Evolutionary conservation across 176 grass and related monocot genomes (phyloP).

Genomic region (Juncus effusus): DNA sequence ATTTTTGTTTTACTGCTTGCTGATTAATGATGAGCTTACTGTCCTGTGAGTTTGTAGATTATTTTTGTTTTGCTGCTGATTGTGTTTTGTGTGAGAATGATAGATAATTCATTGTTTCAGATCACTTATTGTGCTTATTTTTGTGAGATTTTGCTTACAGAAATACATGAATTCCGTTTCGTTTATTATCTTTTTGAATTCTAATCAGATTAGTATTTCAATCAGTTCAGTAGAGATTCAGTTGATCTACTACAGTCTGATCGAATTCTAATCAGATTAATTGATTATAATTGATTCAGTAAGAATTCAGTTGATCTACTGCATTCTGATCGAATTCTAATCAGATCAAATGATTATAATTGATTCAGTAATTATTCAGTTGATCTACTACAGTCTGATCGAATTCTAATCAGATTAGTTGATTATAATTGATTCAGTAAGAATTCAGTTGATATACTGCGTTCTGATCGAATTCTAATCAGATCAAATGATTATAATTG

Average conservation of each 20-base stretch:
- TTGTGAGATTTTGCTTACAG: too few relatives aligned
- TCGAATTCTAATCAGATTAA: too few relatives aligned
- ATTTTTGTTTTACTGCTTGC: background rate
- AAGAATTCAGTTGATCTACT: background rate
- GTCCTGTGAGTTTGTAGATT: slow-evolving; percentile 50
- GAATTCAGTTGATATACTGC: slow-evolving; percentile 7
- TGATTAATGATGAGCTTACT: slow-evolving; percentile 67
- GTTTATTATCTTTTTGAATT: too few relatives aligned
- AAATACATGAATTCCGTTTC: too few relatives aligned
- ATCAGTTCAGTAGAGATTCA: too few relatives aligned
- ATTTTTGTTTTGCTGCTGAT: background rate
- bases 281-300: slow-evolving; percentile 10
- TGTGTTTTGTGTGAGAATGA: background rate
- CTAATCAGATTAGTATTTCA: too few relatives aligned
- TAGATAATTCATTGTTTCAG: background rate
- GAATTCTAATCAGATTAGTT: background rate
- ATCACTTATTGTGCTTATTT: too few relatives aligned
- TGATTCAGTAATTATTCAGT: too few relatives aligned
- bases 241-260: too few relatives aligned
- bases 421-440: slow-evolving; percentile 11
- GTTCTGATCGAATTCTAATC: background rate
- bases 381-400: too few relatives aligned
- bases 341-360: background rate
- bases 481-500: too few relatives aligned
- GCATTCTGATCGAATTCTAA: too few relatives aligned